These are phyloP conservation scores for Pichia sp. DNA, from an alignment of 1,139 yeast species.

Conservation along the genomic window DNA sequence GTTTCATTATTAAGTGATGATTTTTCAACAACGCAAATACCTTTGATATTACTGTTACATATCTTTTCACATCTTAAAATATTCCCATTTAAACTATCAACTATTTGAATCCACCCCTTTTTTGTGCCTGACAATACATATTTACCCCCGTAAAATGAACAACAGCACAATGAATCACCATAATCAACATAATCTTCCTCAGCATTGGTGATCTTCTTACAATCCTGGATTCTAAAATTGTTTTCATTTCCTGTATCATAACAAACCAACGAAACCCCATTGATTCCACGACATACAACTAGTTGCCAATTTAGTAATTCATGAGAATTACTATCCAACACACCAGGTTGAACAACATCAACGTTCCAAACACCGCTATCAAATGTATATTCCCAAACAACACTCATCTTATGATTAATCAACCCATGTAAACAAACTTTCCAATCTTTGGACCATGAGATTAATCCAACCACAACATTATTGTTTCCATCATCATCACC, in stretches of 20 bases:
- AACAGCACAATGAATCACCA: slow-evolving; percentile 21
- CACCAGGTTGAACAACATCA: slow-evolving; percentile 38
- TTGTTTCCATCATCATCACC: neutral
- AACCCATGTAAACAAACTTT: slow-evolving; percentile 78
- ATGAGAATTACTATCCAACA: neutral
- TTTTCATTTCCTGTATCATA: neutral
- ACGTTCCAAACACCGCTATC: slow-evolving; percentile 74
- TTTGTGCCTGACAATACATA: slow-evolving; percentile 70
- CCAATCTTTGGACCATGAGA: slow-evolving; percentile 86
- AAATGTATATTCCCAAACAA: slow-evolving; percentile 40
- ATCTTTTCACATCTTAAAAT: slow-evolving; percentile 48
- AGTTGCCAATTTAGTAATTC: slow-evolving; percentile 23
- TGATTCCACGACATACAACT: slow-evolving; percentile 45
- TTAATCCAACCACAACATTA: slow-evolving; percentile 28
- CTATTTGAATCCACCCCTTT: slow-evolving; percentile 67
- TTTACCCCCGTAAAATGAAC: slow-evolving; percentile 41
- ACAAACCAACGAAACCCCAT: slow-evolving; percentile 52
- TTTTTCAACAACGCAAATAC: slow-evolving; percentile 55
- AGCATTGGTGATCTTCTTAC: slow-evolving; percentile 14
- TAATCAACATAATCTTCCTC: slow-evolving; percentile 14
- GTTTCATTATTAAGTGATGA: slow-evolving; percentile 1
- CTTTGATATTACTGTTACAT: slow-evolving; percentile 67
- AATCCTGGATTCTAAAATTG: neutral
- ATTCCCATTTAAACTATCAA: slow-evolving; percentile 28
- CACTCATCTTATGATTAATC: slow-evolving; percentile 33